phyloP scores from a whole-genome alignment of 2,329 filamentous ascomycete genomes.

The Diaporthe batatas region DNA sequence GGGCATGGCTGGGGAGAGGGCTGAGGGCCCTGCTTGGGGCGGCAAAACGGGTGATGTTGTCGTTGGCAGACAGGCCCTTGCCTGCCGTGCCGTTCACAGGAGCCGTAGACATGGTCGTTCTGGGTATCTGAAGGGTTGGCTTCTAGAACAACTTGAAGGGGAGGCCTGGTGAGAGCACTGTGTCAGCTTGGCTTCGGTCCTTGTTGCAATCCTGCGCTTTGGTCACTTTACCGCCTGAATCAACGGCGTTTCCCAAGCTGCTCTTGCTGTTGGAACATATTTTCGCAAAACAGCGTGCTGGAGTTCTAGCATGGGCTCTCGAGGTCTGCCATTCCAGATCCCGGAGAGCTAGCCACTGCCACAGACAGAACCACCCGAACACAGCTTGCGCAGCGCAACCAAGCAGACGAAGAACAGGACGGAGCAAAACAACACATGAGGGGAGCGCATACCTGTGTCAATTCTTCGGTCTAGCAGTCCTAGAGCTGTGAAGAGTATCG shows the following conservation, averaged over 20 bases:
- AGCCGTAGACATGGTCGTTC: constrained; percentile 65
- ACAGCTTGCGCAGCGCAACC: constrained; percentile 20
- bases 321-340: neutral
- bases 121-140: constrained; percentile 40
- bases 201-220: neutral
- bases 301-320: neutral
- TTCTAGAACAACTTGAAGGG: constrained; percentile 38
- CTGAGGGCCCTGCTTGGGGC: constrained; percentile 93
- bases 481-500: constrained; percentile 34
- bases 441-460: constrained; percentile 39
- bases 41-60: constrained; percentile 97
- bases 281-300: neutral
- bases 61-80: constrained; percentile 80
- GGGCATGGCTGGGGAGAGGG: constrained; percentile 87
- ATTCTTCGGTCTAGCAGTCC: constrained; percentile 37
- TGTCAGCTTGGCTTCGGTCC: neutral
- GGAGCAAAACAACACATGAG: neutral
- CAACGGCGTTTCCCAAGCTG: neutral
- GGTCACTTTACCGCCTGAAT: neutral
- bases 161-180: constrained; percentile 10
- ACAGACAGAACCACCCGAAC: neutral
- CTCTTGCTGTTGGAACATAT: neutral
- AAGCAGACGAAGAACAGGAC: neutral
- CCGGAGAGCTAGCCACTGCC: constrained; percentile 1
- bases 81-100: constrained; percentile 65